Conservation (phyloP, 345 rosid genomes). For the Gossypium turneri region DNA sequence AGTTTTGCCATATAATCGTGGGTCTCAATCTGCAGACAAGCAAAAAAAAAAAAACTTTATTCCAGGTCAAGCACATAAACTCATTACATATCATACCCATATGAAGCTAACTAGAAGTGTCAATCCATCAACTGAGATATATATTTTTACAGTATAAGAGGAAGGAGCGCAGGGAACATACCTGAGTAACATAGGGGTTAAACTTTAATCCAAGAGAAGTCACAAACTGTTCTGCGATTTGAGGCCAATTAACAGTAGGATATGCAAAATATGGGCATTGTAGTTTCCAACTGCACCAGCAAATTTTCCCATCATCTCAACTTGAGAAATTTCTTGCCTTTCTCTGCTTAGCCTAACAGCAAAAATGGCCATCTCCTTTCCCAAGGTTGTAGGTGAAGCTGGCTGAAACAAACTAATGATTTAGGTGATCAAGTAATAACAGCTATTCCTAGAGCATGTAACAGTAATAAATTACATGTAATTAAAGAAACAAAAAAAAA, state of each 20-base stretch:
- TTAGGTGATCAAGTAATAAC: not conserved
- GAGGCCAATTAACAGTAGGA: constrained; percentile 71
- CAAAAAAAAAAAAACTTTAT: not conserved
- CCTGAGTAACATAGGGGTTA: constrained; percentile 95
- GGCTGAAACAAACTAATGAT: constrained; percentile 44
- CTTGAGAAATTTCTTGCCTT: constrained; percentile 63
- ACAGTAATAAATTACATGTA: not conserved
- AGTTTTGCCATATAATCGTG: constrained; percentile 86
- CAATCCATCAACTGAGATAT: not conserved
- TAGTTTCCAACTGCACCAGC: constrained; percentile 98
- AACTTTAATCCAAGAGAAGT: constrained; percentile 76
- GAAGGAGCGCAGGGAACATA: constrained; percentile 12
- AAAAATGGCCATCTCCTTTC: constrained; percentile 96
- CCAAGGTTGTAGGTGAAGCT: constrained; percentile 90
- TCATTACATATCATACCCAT: not conserved
- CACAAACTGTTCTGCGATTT: constrained; percentile 73
- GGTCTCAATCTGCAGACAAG: constrained; percentile 62
- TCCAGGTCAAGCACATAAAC: not conserved
- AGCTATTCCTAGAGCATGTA: not conserved
- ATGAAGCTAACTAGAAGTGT: not conserved
- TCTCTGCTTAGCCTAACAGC: constrained; percentile 78
- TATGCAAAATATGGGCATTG: constrained; percentile 91
- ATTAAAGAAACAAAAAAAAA: constrained; percentile 11
- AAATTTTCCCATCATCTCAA: constrained; percentile 81
- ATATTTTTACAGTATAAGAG: not conserved